phyloP scores from a whole-genome alignment of 805 yeast genomes.

The Candida michaelii region DNA sequence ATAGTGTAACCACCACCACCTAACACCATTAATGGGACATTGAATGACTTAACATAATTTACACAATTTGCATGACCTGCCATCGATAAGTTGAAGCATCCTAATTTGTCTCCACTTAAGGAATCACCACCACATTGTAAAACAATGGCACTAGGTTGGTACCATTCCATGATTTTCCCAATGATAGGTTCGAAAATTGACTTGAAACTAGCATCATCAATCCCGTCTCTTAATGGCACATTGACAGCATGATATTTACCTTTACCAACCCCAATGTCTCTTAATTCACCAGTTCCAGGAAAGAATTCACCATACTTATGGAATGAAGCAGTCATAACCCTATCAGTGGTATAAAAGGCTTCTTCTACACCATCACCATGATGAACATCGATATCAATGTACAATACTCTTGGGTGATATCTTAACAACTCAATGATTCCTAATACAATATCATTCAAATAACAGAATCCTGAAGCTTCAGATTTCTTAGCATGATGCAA shows the following conservation, averaged over 20 bases:
- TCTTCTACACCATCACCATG: conserved; percentile 99
- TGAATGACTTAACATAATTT: conserved; percentile 78
- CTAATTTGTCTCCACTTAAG: conserved; percentile 90
- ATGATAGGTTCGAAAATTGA: conserved; percentile 89
- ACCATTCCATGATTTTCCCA: conserved; percentile 73
- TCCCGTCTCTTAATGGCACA: conserved; percentile 93
- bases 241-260: conserved; percentile 89
- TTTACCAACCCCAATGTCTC: conserved; percentile 87
- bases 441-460: conserved; percentile 89
- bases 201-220: conserved; percentile 85
- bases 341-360: conserved; percentile 90
- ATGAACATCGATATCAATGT: conserved; percentile 93
- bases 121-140: conserved; percentile 99
- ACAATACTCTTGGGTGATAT: conserved; percentile 88
- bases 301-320: conserved; percentile 96
- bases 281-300: conserved; percentile 95
- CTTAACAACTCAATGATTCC: conserved; percentile 83
- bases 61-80: conserved; percentile 96
- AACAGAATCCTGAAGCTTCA: conserved; percentile 96
- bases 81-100: conserved; percentile 93
- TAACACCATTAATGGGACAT: conserved; percentile 86
- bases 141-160: conserved; percentile 95
- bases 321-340: conserved; percentile 95
- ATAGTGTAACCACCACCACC: conserved; percentile 99
- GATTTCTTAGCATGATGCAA: conserved; percentile 96